Base-by-base conservation (phyloP, 805 yeast genomes). In the Ogataea zsoltii region DNA sequence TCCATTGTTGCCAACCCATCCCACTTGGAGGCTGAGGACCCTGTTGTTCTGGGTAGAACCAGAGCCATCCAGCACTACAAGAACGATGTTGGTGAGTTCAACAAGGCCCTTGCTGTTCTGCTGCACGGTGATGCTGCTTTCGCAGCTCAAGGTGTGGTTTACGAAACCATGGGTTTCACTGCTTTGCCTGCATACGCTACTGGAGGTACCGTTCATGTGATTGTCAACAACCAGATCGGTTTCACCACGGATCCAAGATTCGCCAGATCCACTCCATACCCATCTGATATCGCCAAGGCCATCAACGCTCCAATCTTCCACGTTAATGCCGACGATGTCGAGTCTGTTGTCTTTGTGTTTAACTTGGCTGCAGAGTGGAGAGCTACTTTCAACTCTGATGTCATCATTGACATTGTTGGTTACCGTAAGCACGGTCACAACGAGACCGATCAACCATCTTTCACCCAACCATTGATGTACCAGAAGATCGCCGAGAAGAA, bases 111-210 rank as follows among this genome's bases (percentile, higher is more conserved):
- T 78, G 85, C 94, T 54, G 87, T 94, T 49, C 76, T 94, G 69
- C 77, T 94, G 69, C 99, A 94, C 69, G 99, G 99, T 79, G 99
- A 94, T 70, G 96, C 99, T 47, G 99, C 99, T 31, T 91, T 94
- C 66, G 91, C 97, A 36, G 99, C 87, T 54, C 99, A 94, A 75
- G 99, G 99, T 83, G 95, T 94, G 46, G 97, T 94, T 48, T 94
- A 94, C 72, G 99, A 94, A 76, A 92, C 99, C 44, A 83, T 92
- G 87, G 98, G 98, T 47, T 86, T 94, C 73, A 80, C 88, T 60
- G 80, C 82, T 60, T 79, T 94, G 65, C 97, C 97, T 57, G 96
- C 94, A 57, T 94, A 88, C 75, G 80, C 96, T 41, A 91, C 98
- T 39, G 99, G 99, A 75, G 99, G 99, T 77, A 90, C 98, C 42